These are phyloP conservation scores for Clonostachys sp. DNA, from an alignment of 2,329 filamentous ascomycete genomes.

Conservation along the genomic window DNA sequence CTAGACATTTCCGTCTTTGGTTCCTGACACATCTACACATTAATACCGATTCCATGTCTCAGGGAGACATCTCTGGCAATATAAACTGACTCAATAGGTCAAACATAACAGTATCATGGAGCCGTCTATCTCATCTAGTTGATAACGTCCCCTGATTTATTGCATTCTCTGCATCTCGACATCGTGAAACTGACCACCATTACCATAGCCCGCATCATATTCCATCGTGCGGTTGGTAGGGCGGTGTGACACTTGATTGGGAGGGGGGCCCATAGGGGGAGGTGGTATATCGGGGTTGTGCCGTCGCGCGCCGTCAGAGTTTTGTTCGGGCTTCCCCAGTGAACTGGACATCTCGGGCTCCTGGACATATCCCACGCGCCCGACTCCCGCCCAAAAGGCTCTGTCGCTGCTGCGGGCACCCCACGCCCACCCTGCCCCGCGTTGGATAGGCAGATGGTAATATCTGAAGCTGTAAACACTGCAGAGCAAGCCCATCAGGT, in stretches of 20 bases:
- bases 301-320: too few species aligned
- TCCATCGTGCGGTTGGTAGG: not conserved
- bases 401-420: conserved; percentile 67
- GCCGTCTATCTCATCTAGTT: too few species aligned
- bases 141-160: not conserved
- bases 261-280: too few species aligned
- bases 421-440: conserved; percentile 87
- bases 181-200: not conserved
- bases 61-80: too few species aligned
- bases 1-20: too few species aligned
- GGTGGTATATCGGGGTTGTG: too few species aligned
- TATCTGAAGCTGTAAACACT: conserved; percentile 75
- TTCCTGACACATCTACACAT: too few species aligned
- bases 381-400: conserved; percentile 76
- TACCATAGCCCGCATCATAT: not conserved
- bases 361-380: conserved; percentile 48
- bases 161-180: conserved; percentile 5
- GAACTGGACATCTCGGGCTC: not conserved
- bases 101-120: too few species aligned
- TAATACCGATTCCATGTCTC: too few species aligned
- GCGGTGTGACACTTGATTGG: not conserved
- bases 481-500: conserved; percentile 66
- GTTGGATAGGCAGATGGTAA: conserved; percentile 74
- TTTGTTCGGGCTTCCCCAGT: too few species aligned
- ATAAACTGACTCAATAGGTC: too few species aligned